Conservation (phyloP, 345 rosid species). For the Rhodomyrtus tomentosa region DNA sequence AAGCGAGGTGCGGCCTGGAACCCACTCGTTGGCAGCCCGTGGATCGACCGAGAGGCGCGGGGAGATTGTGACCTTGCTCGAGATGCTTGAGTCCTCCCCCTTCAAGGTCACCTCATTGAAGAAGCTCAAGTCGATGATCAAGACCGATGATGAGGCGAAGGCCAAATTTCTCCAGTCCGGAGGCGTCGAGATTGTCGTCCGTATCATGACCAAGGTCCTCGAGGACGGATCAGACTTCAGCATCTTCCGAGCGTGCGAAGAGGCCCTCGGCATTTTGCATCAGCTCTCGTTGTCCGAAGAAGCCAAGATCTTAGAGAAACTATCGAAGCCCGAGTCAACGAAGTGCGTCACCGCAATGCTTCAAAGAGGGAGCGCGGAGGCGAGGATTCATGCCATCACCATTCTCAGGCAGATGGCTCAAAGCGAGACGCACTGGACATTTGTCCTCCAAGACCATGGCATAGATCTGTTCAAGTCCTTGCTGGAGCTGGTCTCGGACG, state of each 20-base stretch:
- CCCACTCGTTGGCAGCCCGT: neutral
- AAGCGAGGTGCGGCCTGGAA: neutral
- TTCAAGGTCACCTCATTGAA: constrained; percentile 19
- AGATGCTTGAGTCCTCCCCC: constrained; percentile 12
- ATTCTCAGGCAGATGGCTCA: constrained; percentile 10
- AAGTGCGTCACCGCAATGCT: constrained; percentile 13
- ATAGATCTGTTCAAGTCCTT: constrained; percentile 21
- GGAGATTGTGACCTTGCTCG: constrained; percentile 10
- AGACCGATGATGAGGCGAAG: constrained; percentile 1
- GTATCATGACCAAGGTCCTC: constrained; percentile 6
- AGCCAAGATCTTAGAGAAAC: neutral
- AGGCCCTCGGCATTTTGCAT: constrained; percentile 16
- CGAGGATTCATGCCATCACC: constrained; percentile 10
- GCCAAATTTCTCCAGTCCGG: constrained; percentile 5
- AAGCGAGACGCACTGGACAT: neutral
- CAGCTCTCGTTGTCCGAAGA: constrained; percentile 3
- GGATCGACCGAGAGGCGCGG: neutral
- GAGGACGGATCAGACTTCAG: constrained; percentile 8
- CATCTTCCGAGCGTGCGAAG: constrained; percentile 15
- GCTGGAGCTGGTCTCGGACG: constrained; percentile 24
- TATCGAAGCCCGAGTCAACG: constrained; percentile 8
- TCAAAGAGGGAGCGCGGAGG: constrained; percentile 23
- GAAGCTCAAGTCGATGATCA: constrained; percentile 7
- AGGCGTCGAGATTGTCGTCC: constrained; percentile 9
- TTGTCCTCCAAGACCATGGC: constrained; percentile 12